Evolutionary conservation across 2,329 filamentous ascomycete genomes (phyloP).

Genomic region (Trichoderma citrinoviride): DNA sequence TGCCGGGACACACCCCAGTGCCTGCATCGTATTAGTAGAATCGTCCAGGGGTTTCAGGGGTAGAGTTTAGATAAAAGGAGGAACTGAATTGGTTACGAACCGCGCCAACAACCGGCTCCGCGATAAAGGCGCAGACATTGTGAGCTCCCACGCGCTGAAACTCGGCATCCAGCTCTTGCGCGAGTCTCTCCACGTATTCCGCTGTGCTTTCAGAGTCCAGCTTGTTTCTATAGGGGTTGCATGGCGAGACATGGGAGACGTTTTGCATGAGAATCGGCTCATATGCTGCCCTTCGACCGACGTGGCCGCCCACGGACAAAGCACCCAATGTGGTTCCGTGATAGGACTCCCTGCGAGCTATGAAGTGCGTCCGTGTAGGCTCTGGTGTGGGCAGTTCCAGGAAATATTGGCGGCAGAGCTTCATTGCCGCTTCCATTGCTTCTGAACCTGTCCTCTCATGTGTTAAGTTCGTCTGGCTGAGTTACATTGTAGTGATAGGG

Average conservation of each 20-base stretch:
- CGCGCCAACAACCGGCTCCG: constrained; percentile 49
- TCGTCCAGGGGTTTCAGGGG: not conserved
- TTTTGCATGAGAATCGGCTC: not conserved
- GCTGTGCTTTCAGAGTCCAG: constrained; percentile 4
- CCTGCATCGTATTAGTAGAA: not conserved
- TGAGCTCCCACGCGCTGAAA: constrained; percentile 45
- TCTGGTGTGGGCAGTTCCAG: not conserved
- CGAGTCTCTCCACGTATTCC: constrained; percentile 41
- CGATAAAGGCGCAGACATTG: constrained; percentile 48
- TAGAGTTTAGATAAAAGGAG: not conserved
- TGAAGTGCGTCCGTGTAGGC: not conserved
- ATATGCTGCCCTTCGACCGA: not conserved
- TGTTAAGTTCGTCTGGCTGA: no score
- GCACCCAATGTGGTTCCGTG: not conserved
- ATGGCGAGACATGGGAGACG: not conserved
- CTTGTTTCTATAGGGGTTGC: not conserved
- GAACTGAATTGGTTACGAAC: constrained; percentile 21
- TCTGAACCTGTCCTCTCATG: not conserved
- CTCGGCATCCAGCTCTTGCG: constrained; percentile 47
- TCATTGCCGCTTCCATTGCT: not conserved
- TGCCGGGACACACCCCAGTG: constrained; percentile 51
- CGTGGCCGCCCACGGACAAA: not conserved
- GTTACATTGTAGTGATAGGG: no score
- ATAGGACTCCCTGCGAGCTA: not conserved
- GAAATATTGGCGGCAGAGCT: not conserved